Base-by-base conservation (phyloP, 306 rosid species). In the Citrullus mucosospermus region DNA sequence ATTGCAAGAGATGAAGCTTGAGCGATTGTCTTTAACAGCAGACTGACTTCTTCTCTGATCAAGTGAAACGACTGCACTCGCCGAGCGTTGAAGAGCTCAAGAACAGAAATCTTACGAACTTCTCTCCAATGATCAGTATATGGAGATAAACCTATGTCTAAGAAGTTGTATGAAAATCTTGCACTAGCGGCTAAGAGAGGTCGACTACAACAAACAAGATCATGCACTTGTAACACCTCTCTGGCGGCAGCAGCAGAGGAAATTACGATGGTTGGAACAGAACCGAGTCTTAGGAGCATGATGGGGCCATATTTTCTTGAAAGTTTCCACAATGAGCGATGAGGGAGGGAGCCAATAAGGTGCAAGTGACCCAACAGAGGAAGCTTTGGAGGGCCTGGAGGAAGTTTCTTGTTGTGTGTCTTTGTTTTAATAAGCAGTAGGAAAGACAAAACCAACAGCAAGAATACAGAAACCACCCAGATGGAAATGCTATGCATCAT, bases 1-100 rank as follows among this genome's bases (percentile, higher is more conserved):
- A 15, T 16, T 10, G 30, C 34, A 30, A 80, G 57, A 3, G 72
- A 74, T 5, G 86, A 74, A 5, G 76, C 28, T 17, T 36, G n/a
- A 8, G 79, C 32, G 30, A 85, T 34, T 11, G 82, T 51, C 10
- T 58, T 11, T 5, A 85, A 36, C 51, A 87, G 9, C 14, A 8
- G 14, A 3, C 30, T 78, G 0, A 85, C 85, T 57, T 87, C 89
- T 54, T 78, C 79, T 54, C 86, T 77, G 18, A 82, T 53, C 0
- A 15, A 34, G 38, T 57, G 46, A 41, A 85, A 85, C 0, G 89
- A 83, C 25, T 78, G 80, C 16, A 87, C 88, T 34, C 81, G 85
- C 25, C 28, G 73, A 5, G 74, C 12, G 32, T 75, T 89, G 28
- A 87, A 76, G 22, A 89, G 80, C 55, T 85, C 83, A 14, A 30